Conservation (phyloP, 2,329 filamentous ascomycete species). For the Aspergillus intermedius region DNA sequence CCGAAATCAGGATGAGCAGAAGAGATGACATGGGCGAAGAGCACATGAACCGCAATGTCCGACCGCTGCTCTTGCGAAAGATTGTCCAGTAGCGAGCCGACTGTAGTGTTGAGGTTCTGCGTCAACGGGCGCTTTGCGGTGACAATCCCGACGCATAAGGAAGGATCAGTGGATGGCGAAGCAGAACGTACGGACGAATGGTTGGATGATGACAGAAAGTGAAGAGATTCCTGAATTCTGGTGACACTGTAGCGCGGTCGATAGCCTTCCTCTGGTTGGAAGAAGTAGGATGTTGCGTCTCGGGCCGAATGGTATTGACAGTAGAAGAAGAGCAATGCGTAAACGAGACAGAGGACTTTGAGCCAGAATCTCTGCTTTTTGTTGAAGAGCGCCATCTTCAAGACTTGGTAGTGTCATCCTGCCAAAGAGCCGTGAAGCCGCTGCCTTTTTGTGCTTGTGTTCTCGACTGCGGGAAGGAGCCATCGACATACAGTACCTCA, state of each 20-base stretch:
- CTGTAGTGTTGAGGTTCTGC: conserved; percentile 35
- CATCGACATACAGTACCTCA: too few relatives aligned
- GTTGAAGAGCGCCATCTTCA: conserved; percentile 4
- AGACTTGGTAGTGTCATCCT: background rate
- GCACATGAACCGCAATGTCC: conserved; percentile 37
- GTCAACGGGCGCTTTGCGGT: conserved; percentile 36
- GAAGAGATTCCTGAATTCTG: conserved; percentile 14
- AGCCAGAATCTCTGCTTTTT: conserved; percentile 16
- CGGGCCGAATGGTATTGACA: conserved; percentile 15
- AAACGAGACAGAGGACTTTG: conserved; percentile 13
- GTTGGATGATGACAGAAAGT: conserved; percentile 13
- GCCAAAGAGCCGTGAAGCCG: background rate
- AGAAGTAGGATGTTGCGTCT: conserved; percentile 19
- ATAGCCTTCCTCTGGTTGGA: conserved; percentile 16
- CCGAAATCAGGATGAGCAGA: conserved; percentile 35
- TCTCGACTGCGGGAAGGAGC: too few relatives aligned
- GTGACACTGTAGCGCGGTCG: conserved; percentile 15
- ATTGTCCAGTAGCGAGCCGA: conserved; percentile 41
- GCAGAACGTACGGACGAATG: conserved; percentile 4
- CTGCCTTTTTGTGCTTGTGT: background rate
- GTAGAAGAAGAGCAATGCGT: conserved; percentile 13
- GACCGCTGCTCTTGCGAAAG: conserved; percentile 35
- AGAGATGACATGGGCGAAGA: conserved; percentile 40
- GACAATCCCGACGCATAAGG: conserved; percentile 41
- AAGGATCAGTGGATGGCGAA: conserved; percentile 4